Percentiles rank a stretch among this genome's conserved stretches.
These are phyloP conservation scores for Rhodofomes roseus DNA, from an alignment of 1,284 basidiomycete genomes.

Conservation along the genomic window DNA sequence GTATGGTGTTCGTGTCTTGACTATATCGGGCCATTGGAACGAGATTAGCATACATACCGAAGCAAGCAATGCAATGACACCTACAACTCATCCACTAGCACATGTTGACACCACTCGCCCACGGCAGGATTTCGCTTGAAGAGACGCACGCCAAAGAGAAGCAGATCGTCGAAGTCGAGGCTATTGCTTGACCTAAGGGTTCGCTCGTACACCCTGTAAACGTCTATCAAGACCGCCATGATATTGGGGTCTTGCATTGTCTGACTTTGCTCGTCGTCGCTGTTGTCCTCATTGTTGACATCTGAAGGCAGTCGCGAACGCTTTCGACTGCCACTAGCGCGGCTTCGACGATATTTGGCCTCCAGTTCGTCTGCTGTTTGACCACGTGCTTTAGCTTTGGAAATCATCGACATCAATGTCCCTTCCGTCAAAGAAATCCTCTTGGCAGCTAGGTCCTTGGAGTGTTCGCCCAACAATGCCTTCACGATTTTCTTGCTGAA, in stretches of 20 bases:
- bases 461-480: constrained; percentile 55
- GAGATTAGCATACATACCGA: too few species aligned
- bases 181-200: constrained; percentile 63
- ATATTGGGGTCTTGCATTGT: not conserved
- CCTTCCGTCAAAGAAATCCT: constrained; percentile 60
- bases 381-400: constrained; percentile 79
- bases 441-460: constrained; percentile 42
- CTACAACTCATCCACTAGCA: constrained; percentile 89
- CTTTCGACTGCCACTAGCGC: constrained; percentile 5
- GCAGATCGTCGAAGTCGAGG: constrained; percentile 88
- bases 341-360: constrained; percentile 5
- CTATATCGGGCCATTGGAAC: constrained; percentile 39
- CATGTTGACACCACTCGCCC: constrained; percentile 65
- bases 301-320: constrained; percentile 4
- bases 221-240: constrained; percentile 37
- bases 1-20: constrained; percentile 86
- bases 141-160: constrained; percentile 75
- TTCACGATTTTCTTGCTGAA: constrained; percentile 73
- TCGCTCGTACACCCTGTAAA: constrained; percentile 73
- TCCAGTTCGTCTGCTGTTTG: constrained; percentile 47
- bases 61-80: constrained; percentile 22
- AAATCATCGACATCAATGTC: constrained; percentile 63
- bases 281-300: constrained; percentile 1
- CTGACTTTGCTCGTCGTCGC: constrained; percentile 1
- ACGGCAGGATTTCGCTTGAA: constrained; percentile 56